Evolutionary conservation across 768 basidiomycete genomes (phyloP).

Genomic region (Rhizopogon vesiculosus): DNA sequence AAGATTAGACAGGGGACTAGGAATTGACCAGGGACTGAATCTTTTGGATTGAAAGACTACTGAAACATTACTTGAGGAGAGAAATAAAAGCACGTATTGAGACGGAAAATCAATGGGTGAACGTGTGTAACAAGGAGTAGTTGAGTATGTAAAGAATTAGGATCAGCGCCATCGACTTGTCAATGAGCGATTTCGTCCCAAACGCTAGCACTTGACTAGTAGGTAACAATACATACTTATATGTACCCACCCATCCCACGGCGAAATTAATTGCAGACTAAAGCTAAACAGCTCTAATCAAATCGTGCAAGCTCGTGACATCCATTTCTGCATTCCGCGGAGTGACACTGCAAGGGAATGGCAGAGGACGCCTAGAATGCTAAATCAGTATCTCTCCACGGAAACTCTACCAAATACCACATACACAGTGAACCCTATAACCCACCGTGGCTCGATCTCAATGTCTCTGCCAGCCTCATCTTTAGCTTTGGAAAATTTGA

Average conservation of each 20-base stretch:
- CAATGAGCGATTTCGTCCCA: too few relatives aligned
- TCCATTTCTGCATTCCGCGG: background rate
- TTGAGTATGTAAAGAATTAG: too few relatives aligned
- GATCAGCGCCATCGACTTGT: too few relatives aligned
- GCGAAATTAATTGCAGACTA: background rate
- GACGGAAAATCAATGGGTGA: too few relatives aligned
- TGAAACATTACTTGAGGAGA: too few relatives aligned
- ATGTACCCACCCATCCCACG: background rate
- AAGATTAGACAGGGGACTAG: too few relatives aligned
- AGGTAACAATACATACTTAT: background rate
- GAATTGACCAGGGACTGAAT: too few relatives aligned
- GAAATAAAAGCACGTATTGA: too few relatives aligned
- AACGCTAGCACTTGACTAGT: too few relatives aligned
- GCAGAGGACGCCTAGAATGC: background rate
- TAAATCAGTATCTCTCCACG: background rate
- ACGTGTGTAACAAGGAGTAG: too few relatives aligned
- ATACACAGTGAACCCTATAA: constrained; percentile 7
- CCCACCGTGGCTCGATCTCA: constrained; percentile 10
- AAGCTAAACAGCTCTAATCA: background rate
- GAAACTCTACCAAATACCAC: background rate
- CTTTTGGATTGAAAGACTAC: too few relatives aligned
- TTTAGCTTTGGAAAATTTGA: constrained; percentile 10
- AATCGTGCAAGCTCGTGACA: background rate
- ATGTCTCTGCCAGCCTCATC: constrained; percentile 18
- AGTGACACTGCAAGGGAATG: constrained; percentile 1